Conservation (phyloP, 805 yeast genomes). For the Saturnispora hagleri region DNA sequence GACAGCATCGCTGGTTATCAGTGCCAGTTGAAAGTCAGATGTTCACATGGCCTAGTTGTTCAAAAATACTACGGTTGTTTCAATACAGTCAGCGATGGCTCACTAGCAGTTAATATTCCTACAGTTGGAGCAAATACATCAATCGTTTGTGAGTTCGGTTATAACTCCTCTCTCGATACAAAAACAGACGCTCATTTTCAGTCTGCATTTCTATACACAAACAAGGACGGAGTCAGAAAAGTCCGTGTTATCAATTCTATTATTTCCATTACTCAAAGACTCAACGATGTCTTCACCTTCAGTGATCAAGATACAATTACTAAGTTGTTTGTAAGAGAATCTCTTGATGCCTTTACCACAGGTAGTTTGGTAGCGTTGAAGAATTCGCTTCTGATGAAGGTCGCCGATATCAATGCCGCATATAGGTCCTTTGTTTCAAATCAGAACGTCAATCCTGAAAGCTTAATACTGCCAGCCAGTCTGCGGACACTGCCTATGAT, state of each 20-base stretch:
- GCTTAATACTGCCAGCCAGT: conserved; percentile 74
- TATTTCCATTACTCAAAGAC: conserved; percentile 69
- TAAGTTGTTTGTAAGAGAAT: conserved; percentile 45
- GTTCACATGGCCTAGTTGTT: conserved; percentile 82
- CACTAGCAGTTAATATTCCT: conserved; percentile 16
- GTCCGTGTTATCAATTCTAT: conserved; percentile 81
- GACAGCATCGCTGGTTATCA: conserved; percentile 57
- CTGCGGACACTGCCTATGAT: conserved; percentile 62
- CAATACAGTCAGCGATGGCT: conserved; percentile 29
- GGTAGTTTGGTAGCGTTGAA: conserved; percentile 28
- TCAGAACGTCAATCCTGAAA: conserved; percentile 40
- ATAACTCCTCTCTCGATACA: conserved; percentile 66
- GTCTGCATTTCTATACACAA: conserved; percentile 80
- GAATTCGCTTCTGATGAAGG: conserved; percentile 29
- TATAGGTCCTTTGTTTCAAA: conserved; percentile 43
- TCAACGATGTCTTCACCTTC: conserved; percentile 66
- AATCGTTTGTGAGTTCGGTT: conserved; percentile 60
- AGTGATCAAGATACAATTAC: conserved; percentile 66
- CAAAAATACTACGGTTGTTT: conserved; percentile 62
- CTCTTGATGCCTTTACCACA: conserved; percentile 31
- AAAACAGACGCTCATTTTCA: conserved; percentile 82
- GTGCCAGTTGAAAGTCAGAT: conserved; percentile 74
- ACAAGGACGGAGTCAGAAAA: conserved; percentile 62
- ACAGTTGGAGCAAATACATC: conserved; percentile 42
- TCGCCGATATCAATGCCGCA: conserved; percentile 48